Conservation (phyloP, 2,329 filamentous ascomycete species). For the Byssothecium circinans region DNA sequence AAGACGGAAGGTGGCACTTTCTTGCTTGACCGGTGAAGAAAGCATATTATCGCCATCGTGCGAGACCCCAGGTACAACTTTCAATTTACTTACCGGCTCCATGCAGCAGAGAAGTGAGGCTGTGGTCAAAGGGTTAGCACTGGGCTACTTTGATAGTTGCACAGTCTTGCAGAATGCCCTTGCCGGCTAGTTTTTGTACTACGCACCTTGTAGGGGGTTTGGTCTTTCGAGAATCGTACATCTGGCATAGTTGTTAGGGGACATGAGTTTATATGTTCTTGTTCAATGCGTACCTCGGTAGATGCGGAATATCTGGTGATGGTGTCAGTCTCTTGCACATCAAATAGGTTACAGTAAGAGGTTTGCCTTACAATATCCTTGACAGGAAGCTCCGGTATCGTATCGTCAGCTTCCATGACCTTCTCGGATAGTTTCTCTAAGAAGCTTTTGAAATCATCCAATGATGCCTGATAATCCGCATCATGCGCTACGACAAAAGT, state of each 20-base stretch:
- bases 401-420: constrained; percentile 72
- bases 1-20: neutral
- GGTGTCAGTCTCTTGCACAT: constrained; percentile 13
- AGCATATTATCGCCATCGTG: neutral
- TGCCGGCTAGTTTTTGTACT: constrained; percentile 5
- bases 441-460: constrained; percentile 81
- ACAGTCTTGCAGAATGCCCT: constrained; percentile 6
- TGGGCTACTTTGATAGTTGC: constrained; percentile 1
- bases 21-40: neutral
- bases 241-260: constrained; percentile 49
- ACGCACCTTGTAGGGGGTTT: constrained; percentile 82
- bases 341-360: neutral
- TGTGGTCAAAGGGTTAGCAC: constrained; percentile 41
- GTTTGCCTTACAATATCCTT: constrained; percentile 70
- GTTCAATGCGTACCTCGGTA: constrained; percentile 57
- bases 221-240: constrained; percentile 79
- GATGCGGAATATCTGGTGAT: constrained; percentile 71
- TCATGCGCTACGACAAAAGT: constrained; percentile 65
- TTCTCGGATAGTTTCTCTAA: constrained; percentile 71
- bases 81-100: constrained; percentile 35
- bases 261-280: neutral
- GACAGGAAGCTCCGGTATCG: constrained; percentile 80
- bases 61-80: neutral
- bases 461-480: constrained; percentile 72
- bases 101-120: constrained; percentile 82